phyloP scores from a whole-genome alignment of 805 yeast species.

The Saturnispora bothae region DNA sequence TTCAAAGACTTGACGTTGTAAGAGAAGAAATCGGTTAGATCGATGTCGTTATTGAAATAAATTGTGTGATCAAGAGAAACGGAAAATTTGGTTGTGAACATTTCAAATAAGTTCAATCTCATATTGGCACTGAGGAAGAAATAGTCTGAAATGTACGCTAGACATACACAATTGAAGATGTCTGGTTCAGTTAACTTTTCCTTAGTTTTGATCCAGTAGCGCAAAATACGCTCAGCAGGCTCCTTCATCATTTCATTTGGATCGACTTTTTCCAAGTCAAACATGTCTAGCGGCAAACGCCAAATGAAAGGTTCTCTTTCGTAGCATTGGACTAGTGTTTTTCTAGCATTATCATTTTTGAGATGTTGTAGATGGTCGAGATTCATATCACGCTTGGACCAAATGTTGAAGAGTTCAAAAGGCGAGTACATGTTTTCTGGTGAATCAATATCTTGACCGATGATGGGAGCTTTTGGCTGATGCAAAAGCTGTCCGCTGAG shows the following conservation, averaged over 20 bases:
- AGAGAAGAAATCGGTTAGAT: constrained; percentile 35
- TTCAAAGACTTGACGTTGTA: constrained; percentile 39
- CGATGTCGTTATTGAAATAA: constrained; percentile 49
- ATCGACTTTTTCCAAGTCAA: constrained; percentile 21
- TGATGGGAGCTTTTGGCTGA: constrained; percentile 19
- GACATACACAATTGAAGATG: constrained; percentile 42
- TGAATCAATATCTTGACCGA: constrained; percentile 22
- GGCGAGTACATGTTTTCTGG: constrained; percentile 24
- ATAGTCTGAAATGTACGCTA: constrained; percentile 52
- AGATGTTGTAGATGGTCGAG: constrained; percentile 19
- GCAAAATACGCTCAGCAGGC: constrained; percentile 20
- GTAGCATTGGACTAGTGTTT: constrained; percentile 20
- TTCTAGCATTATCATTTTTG: constrained; percentile 14
- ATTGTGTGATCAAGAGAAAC: constrained; percentile 60
- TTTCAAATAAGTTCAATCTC: constrained; percentile 37
- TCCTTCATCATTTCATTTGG: constrained; percentile 12
- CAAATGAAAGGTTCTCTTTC: constrained; percentile 26
- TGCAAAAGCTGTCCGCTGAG: constrained; percentile 23
- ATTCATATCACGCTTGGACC: constrained; percentile 19
- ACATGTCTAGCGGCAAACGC: constrained; percentile 25
- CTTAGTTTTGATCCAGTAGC: constrained; percentile 26
- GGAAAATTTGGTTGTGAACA: constrained; percentile 38
- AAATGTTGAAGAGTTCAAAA: constrained; percentile 19
- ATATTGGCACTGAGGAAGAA: constrained; percentile 42
- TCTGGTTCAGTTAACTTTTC: constrained; percentile 16